Evolutionary conservation across 2,329 filamentous ascomycete species (phyloP), one percentile per base, ranked within the genome.

Genomic region (Chaetomiaceae sp.): DNA sequence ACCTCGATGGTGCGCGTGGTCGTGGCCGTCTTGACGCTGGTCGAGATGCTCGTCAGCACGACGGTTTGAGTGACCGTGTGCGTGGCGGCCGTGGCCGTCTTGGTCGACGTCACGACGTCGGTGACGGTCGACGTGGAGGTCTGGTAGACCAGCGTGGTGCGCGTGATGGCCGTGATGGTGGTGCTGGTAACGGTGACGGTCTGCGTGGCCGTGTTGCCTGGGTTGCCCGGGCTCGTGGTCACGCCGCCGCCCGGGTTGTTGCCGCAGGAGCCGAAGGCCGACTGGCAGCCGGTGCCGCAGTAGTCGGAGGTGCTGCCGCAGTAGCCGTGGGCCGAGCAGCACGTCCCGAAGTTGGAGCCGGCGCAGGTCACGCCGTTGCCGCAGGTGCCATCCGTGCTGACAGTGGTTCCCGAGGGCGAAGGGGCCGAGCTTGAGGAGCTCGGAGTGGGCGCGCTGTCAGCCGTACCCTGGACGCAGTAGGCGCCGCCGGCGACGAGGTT

Each of bases 31-130:
- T 15, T 48, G 6, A 53, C 34, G 24, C 42, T 51, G 8, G 52
- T 55, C 4, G 46, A 84, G 93, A 88, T 86, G 0, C 79, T 95
- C 24, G 80, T 87, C 56, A 86, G 93, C 68, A n/a, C n/a, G n/a
- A n/a, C n/a, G n/a, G 86, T 90, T 45, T n/a, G 38, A 2, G 49
- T 52, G 17, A 40, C 42, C 6, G 33, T 40, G 11, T 34, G 26
- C 17, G 54, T 55, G 18, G 40, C 26, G 4, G 51, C 46, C 24
- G 47, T 24, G 6, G 26, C 24, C 3, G 34, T 45, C 15, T 14
- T 15, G 1, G 38, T 37, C 22, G 19, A 29, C 17, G 27, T 33
- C 18, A 29, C 18, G 24, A 39, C 15, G 26, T n/a, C 29, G 26
- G 37, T 48, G 17, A 44, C 11, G 18, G 34, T 43, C 24, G 33